Evolutionary conservation across 176 grass and related monocot species (phyloP), one percentile per base, ranked within the genome.

Genomic region (Cenchrus purpureus): DNA sequence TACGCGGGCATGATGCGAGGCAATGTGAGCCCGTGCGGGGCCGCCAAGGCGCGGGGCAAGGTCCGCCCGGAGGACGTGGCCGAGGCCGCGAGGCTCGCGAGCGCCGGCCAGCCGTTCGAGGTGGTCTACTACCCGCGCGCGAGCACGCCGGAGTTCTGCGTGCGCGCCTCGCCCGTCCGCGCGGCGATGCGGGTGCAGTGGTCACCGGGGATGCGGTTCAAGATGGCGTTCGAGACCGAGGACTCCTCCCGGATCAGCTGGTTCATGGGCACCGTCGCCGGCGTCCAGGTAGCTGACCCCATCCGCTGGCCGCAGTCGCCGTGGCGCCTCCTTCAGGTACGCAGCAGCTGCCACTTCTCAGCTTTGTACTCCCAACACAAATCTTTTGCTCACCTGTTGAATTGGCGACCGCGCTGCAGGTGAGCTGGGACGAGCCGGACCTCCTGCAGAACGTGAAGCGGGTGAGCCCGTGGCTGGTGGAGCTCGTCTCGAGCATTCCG

Each of bases 181-280:
- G 73, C 87, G 10, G 93, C 89, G 10, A 89, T 87, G 93, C 85
- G 89, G 68, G 85, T 93, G 6, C 89, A 89, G 32, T 98, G 95
- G 95, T 86, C 82, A 51, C 91, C 91, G 0, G 95, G 95, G 75
- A 95, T 98, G 93, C 88, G 95, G 80, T 98, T 98, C 80, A 98
- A 98, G 82, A 98, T 98, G 95, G 91, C 93, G 25, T 98, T 95
- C 73, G 95, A 98, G 87, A 98, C 95, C 6, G 93, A 98, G 84
- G 95, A 98, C 46, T 98, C 89, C n/a, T 98, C 95, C 20, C 74
- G 91, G 57, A 95, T 98, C 57, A 98, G 93, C 87, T 98, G 95
- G 95, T 98, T 98, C 87, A 95, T 94, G 95, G 95, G 95, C 52
- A 92, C 91, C 43, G 78, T 98, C 73, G 87, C 93, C 85, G 88